Percentiles rank a stretch among this genome's conserved stretches.
Evolutionary conservation across 495 filamentous ascomycete species (phyloP).

Genomic region (Neurospora intermedia): DNA sequence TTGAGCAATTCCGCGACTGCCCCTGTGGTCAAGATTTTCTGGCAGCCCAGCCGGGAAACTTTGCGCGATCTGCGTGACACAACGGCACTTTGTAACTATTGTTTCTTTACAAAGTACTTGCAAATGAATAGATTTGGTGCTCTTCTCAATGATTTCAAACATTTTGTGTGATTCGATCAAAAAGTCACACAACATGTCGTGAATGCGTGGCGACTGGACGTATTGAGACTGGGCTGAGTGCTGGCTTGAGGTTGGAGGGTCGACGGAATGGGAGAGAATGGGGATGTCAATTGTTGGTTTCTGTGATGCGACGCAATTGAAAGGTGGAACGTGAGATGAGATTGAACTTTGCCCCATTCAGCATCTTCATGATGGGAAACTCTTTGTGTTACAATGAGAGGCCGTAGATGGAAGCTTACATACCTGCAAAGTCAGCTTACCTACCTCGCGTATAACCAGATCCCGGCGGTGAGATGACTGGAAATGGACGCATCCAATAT

Average conservation of each 20-base stretch:
- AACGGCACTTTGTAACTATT: no score
- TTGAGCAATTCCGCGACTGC: background rate
- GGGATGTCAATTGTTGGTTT: background rate
- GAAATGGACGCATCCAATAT: no score
- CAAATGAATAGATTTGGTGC: background rate
- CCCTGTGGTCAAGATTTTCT: background rate
- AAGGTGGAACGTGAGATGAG: background rate
- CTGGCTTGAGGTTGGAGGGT: background rate
- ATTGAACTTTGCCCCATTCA: no score
- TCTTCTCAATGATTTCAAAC: background rate
- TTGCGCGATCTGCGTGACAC: background rate
- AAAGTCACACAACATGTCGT: no score
- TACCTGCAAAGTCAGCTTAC: no score
- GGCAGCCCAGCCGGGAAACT: background rate
- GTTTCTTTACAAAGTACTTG: no score
- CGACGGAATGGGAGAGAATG: background rate
- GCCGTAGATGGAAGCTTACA: no score
- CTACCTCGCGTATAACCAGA: no score
- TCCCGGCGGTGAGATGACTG: no score
- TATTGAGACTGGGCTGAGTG: background rate
- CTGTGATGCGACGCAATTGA: background rate
- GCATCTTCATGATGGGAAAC: no score
- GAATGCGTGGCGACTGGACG: background rate
- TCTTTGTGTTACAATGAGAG: no score
- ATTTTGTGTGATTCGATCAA: no score